A percentile compares a stretch with the other conserved stretches of the same genome.
Conservation (phyloP, 192 early-diverging fungal species). For the Cladochytrium replicatum region DNA sequence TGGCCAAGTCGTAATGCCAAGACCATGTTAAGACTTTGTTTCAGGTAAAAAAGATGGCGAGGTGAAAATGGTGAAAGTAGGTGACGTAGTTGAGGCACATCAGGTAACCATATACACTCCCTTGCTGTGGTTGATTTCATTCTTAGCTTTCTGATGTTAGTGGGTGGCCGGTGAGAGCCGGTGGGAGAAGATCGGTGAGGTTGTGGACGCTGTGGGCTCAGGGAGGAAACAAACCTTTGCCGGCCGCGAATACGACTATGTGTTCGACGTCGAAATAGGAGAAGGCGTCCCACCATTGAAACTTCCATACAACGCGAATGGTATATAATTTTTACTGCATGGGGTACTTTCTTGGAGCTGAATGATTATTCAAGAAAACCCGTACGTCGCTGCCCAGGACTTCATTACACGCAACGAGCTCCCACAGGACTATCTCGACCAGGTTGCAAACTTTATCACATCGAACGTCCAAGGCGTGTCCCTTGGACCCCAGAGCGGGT, state of each 20-base stretch:
- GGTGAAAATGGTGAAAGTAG: slow-evolving; percentile 76
- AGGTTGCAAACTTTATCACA: slow-evolving; percentile 89
- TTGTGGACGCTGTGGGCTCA: slow-evolving; percentile 78
- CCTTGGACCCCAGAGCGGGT: slow-evolving; percentile 32
- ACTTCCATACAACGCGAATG: slow-evolving; percentile 81
- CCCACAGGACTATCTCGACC: slow-evolving; percentile 74
- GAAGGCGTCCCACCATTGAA: slow-evolving; percentile 74
- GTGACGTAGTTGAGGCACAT: slow-evolving; percentile 69
- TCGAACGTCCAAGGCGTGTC: slow-evolving; percentile 64
- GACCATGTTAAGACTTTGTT: not conserved
- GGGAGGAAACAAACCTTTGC: slow-evolving; percentile 67
- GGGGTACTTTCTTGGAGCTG: slow-evolving; percentile 6
- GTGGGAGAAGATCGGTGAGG: slow-evolving; percentile 88
- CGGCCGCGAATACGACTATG: slow-evolving; percentile 91
- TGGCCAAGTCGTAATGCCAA: too few species aligned
- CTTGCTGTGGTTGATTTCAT: slow-evolving; percentile 2
- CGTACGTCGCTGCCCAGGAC: slow-evolving; percentile 81
- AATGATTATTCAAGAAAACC: slow-evolving; percentile 59
- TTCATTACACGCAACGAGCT: slow-evolving; percentile 80
- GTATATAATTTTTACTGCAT: slow-evolving; percentile 19
- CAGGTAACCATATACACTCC: slow-evolving; percentile 30
- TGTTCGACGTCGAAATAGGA: slow-evolving; percentile 93
- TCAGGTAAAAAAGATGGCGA: slow-evolving; percentile 71
- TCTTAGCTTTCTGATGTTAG: slow-evolving; percentile 13
- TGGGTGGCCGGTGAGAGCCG: slow-evolving; percentile 50